These are phyloP conservation scores for Globisporangium megalacanthum DNA, from an alignment of 352 stramenopile species.

Conservation along the genomic window DNA sequence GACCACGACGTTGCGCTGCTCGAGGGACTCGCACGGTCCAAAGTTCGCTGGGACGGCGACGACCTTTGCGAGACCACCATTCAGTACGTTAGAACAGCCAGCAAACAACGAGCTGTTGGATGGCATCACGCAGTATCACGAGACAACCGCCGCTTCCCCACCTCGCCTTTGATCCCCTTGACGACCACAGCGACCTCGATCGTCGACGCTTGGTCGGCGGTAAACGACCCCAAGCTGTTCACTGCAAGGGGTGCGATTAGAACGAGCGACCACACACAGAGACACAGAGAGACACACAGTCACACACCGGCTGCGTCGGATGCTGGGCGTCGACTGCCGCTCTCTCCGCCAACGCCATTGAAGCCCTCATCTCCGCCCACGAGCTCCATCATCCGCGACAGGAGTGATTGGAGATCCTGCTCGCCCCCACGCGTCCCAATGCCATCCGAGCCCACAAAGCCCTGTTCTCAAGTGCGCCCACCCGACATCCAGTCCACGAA, in stretches of 20 bases:
- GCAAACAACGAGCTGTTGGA: too few relatives aligned
- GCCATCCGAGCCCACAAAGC: slow-evolving; percentile 11
- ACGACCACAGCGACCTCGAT: slow-evolving; percentile 62
- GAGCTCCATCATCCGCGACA: slow-evolving; percentile 30
- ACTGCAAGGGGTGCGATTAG: slow-evolving; percentile 21
- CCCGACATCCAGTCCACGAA: too few relatives aligned
- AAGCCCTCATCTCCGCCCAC: slow-evolving; percentile 23
- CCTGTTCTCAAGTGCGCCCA: neutral
- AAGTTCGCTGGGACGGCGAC: slow-evolving; percentile 72
- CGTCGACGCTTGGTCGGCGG: slow-evolving; percentile 63
- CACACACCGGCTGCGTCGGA: slow-evolving; percentile 42
- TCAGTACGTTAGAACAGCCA: too few relatives aligned
- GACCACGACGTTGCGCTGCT: slow-evolving; percentile 29
- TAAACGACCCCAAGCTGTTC: slow-evolving; percentile 48
- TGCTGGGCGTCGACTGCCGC: slow-evolving; percentile 30
- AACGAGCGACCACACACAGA: too few relatives aligned
- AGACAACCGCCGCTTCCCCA: slow-evolving; percentile 6
- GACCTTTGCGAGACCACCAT: slow-evolving; percentile 31
- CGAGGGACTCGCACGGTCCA: slow-evolving; percentile 59
- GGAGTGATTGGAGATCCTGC: slow-evolving; percentile 39
- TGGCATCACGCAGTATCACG: too few relatives aligned
- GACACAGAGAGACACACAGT: neutral
- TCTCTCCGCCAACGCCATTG: slow-evolving; percentile 21
- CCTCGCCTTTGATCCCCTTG: slow-evolving; percentile 72
- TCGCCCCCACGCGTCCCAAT: neutral